Conservation (phyloP, 2,329 filamentous ascomycete genomes). For the Fusarium zealandicum region DNA sequence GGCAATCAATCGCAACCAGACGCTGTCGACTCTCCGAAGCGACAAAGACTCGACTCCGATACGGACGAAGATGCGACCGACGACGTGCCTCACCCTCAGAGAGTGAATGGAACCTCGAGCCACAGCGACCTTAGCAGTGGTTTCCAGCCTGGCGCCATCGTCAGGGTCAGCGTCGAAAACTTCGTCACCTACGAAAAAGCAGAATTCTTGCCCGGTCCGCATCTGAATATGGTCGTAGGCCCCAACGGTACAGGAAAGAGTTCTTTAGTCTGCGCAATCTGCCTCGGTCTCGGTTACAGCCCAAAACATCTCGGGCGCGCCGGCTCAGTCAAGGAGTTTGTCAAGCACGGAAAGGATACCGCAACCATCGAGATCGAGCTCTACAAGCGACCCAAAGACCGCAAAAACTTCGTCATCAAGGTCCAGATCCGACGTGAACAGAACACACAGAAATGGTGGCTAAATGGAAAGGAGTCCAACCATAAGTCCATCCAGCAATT, state of each 20-base stretch:
- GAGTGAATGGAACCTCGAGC: constrained; percentile 22
- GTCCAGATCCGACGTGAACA: constrained; percentile 82
- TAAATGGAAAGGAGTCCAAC: constrained; percentile 71
- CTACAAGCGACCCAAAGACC: constrained; percentile 65
- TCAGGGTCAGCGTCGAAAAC: constrained; percentile 83
- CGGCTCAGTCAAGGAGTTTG: constrained; percentile 84
- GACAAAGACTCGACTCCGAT: constrained; percentile 44
- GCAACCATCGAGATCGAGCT: constrained; percentile 93
- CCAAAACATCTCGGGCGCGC: constrained; percentile 85
- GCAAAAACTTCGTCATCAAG: constrained; percentile 74
- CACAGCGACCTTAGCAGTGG: constrained; percentile 38
- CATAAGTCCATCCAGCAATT: constrained; percentile 72
- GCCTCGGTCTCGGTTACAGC: constrained; percentile 85
- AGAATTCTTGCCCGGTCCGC: constrained; percentile 89
- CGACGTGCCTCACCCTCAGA: constrained; percentile 14
- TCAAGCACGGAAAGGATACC: constrained; percentile 83
- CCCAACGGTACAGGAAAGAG: constrained; percentile 99
- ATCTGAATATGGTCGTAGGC: constrained; percentile 97
- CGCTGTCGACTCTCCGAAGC: constrained; percentile 46
- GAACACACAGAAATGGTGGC: constrained; percentile 78
- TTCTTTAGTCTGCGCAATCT: constrained; percentile 95
- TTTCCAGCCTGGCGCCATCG: constrained; percentile 81
- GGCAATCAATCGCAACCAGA: constrained; percentile 31
- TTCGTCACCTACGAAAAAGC: constrained; percentile 96
- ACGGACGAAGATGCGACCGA: constrained; percentile 27